Conservation (phyloP, 768 basidiomycete species). For the Tricholoma sp. region DNA sequence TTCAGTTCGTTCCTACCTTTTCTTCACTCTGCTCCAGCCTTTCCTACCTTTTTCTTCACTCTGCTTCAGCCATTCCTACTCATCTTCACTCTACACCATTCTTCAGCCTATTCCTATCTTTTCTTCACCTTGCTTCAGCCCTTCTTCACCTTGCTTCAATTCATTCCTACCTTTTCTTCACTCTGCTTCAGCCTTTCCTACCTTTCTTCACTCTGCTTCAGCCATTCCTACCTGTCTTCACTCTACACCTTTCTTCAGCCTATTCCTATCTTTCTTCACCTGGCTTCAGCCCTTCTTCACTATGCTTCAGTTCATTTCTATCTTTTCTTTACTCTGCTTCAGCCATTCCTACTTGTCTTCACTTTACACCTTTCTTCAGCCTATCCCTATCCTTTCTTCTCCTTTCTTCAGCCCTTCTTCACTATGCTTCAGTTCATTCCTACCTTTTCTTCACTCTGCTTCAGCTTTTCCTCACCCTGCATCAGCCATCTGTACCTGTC, state of each 20-base stretch:
- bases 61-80: not conserved
- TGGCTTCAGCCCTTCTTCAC: not conserved
- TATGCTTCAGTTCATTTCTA: too few relatives aligned
- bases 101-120: too few relatives aligned
- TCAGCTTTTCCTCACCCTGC: not conserved
- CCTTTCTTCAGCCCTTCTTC: not conserved
- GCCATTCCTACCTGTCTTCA: too few relatives aligned
- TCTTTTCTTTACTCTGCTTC: too few relatives aligned
- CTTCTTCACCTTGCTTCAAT: not conserved
- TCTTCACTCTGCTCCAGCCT: not conserved
- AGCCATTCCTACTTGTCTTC: too few relatives aligned
- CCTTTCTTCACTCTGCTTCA: too few relatives aligned
- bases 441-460: not conserved
- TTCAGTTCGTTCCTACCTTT: too few relatives aligned
- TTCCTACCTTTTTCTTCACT: not conserved
- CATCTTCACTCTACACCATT: too few relatives aligned
- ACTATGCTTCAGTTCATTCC: too few relatives aligned
- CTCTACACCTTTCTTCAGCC: too few relatives aligned
- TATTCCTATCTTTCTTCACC: not conserved
- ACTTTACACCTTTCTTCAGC: too few relatives aligned
- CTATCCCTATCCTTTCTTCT: too few relatives aligned
- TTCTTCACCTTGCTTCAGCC: not conserved
- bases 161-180: not conserved
- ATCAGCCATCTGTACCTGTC: not conserved
- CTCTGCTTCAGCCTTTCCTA: not conserved